Evolutionary conservation across 2,329 filamentous ascomycete species (phyloP), one percentile per base, ranked within the genome.

Genomic region (Penicillium sp.): DNA sequence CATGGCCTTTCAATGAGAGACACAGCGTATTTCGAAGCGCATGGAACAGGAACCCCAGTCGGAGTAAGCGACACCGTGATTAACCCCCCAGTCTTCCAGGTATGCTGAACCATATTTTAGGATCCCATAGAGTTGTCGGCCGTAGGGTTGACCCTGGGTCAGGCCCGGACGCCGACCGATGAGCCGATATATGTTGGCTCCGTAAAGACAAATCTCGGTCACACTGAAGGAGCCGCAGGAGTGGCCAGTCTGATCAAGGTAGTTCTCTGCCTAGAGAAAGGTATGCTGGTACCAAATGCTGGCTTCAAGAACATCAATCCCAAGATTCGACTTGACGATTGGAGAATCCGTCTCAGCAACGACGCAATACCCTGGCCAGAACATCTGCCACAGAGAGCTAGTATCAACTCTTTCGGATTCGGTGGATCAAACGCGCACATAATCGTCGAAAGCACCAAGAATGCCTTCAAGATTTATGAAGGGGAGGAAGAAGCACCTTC

Each of bases 141-240:
- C 15, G 61, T 68, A 17, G 65, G 60, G 12, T 45, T 55, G 49
- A 67, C 64, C 1, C 15, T 65, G 28, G 70, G 54, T 11, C 55
- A 59, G 10, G 59, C 49, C 14, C 61, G 63, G 37, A 55, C 48
- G 14, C 20, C 58, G 1, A 59, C 31, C 7, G 61, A 65, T 38
- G 62, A 65, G 54, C 63, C 65, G 2, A 28, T 70, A n/a, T 67
- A 64, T 42, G 63, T 74, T 4, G 73, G 72, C 11, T 69, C 67
- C 1, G 65, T 74, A 37, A 75, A 75, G 52, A 68, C 66, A 14
- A 70, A 74, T 15, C 55, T 74, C 14, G 83, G 83, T 17, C 82
- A 85, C 62, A 79, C 79, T 0, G 83, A 84, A 66, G 80, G 80
- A 8, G 76, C 79, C 1, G 81, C 81, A 2, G 83, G 82, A 0